Conservation (phyloP, 225 moss, liverwort and hornwort genomes). For the Pleurozium schreberi region DNA sequence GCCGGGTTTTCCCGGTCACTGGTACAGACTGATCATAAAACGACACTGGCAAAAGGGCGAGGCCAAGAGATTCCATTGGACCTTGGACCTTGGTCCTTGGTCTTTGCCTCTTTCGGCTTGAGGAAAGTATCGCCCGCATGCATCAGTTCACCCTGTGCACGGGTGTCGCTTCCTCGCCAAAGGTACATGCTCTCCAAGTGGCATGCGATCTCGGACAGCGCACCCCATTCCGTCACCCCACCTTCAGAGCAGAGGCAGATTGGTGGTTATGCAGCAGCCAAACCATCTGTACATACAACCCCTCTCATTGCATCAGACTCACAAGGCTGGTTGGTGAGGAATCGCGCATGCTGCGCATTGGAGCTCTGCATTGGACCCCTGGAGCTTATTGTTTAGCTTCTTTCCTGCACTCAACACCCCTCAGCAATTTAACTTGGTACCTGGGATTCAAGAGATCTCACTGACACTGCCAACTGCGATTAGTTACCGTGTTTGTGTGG, state of each 20-base stretch:
- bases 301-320: background rate
- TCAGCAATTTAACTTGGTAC: background rate
- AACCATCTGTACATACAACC: background rate
- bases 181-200: slow-evolving; percentile 10
- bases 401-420: background rate
- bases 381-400: background rate
- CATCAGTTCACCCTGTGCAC: background rate
- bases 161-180: background rate
- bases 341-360: background rate
- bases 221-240: background rate
- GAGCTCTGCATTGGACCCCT: background rate
- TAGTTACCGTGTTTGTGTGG: too few species aligned
- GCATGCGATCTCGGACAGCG: background rate
- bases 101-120: background rate
- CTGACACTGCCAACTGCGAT: background rate
- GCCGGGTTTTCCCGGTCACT: background rate
- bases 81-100: background rate
- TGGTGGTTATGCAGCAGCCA: background rate
- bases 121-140: background rate
- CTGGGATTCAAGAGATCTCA: background rate
- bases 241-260: background rate
- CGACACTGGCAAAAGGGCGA: background rate
- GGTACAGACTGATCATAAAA: background rate
- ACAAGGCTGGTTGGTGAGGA: background rate
- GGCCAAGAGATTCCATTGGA: background rate